Evolutionary conservation across 2,329 filamentous ascomycete genomes (phyloP).

Genomic region (Ilyonectria sp.): DNA sequence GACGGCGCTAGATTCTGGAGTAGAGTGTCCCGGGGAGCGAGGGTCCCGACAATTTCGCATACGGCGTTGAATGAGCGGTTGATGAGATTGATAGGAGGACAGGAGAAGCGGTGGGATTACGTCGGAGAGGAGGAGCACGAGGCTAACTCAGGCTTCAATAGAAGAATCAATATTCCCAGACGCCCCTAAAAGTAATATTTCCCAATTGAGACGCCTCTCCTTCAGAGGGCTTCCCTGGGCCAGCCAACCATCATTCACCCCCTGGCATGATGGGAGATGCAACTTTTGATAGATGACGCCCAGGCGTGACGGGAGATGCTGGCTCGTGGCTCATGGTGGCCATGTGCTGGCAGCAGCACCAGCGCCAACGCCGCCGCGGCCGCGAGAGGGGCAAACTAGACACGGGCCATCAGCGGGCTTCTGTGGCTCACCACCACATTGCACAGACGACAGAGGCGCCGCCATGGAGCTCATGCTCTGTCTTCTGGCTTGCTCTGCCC

Average conservation of each 20-base stretch:
- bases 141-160: not conserved
- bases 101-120: not conserved
- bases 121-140: not conserved
- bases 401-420: slow-evolving; percentile 42
- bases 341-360: slow-evolving; percentile 32
- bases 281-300: slow-evolving; percentile 14
- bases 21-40: slow-evolving; percentile 11
- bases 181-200: not conserved
- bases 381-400: slow-evolving; percentile 25
- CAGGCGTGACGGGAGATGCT: slow-evolving; percentile 17
- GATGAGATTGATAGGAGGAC: slow-evolving; percentile 13
- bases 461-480: not conserved
- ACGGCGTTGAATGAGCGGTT: slow-evolving; percentile 24
- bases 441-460: not conserved
- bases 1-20: slow-evolving; percentile 38
- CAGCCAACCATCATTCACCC: not conserved
- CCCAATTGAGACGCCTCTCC: not conserved
- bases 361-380: slow-evolving; percentile 2
- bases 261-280: not conserved
- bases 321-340: slow-evolving; percentile 26
- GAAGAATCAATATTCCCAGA: not conserved
- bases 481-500: not conserved
- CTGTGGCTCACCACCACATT: not conserved
- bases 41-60: slow-evolving; percentile 28
- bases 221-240: not conserved